Evolutionary conservation across 202 grass and related monocot genomes (phyloP).

Genomic region (Carex arenaria): DNA sequence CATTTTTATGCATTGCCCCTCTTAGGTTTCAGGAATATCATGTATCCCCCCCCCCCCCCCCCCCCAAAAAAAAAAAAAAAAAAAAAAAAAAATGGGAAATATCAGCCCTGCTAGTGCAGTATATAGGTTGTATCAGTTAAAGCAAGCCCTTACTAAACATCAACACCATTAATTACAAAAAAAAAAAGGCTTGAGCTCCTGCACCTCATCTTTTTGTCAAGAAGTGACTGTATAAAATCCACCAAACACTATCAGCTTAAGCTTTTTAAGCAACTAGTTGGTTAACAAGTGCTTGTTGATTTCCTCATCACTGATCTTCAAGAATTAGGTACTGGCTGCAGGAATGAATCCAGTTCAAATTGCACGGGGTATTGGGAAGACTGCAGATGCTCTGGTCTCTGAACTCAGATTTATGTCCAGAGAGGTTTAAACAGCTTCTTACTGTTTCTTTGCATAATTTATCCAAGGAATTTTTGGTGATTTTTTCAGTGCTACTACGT

Average conservation of each 20-base stretch:
- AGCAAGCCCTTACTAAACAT: background rate
- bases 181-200: background rate
- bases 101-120: background rate
- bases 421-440: conserved; percentile 39
- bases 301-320: conserved; percentile 34
- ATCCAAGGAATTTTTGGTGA: background rate
- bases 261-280: background rate
- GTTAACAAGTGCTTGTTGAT: conserved; percentile 14
- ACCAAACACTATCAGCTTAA: background rate
- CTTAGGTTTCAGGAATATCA: background rate
- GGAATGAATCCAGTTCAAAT: conserved; percentile 91
- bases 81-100: background rate
- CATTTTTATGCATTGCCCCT: background rate
- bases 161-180: background rate
- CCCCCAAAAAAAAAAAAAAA: background rate
- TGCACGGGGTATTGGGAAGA: conserved; percentile 81
- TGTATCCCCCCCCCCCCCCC: background rate
- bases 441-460: background rate
- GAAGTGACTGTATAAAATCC: background rate
- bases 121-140: background rate
- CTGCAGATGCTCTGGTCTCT: conserved; percentile 60
- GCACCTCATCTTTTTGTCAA: background rate
- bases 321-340: conserved; percentile 89
- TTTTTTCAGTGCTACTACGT: background rate
- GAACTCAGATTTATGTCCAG: conserved; percentile 80